Percentiles rank a stretch among this genome's conserved stretches.
Conservation (phyloP, 2,329 filamentous ascomycete species). For the Ploettnerulaceae sp. region DNA sequence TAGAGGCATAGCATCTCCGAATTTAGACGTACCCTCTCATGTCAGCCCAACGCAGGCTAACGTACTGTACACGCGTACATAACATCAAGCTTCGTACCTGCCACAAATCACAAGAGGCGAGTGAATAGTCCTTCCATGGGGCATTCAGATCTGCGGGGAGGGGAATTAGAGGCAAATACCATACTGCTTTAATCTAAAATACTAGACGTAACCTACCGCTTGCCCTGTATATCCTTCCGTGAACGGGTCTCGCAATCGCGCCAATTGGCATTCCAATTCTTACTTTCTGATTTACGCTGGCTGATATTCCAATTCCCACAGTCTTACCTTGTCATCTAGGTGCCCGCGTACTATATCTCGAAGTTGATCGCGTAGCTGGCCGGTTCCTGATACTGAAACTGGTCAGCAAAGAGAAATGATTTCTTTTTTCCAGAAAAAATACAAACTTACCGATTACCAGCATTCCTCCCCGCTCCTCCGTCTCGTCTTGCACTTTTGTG, state of each 20-base stretch:
- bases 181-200: slow-evolving; percentile 14
- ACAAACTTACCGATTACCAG: slow-evolving; percentile 11
- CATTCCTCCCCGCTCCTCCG: slow-evolving; percentile 7
- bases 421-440: not conserved
- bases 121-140: not conserved
- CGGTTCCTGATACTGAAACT: slow-evolving; percentile 14
- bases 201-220: slow-evolving; percentile 8
- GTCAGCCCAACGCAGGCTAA: not conserved
- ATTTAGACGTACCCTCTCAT: not conserved
- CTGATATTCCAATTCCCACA: slow-evolving; percentile 14
- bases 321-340: slow-evolving; percentile 15
- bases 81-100: not conserved
- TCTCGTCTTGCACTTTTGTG: slow-evolving; percentile 11
- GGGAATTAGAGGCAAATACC: not conserved
- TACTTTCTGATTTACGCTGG: slow-evolving; percentile 13
- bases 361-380: slow-evolving; percentile 10
- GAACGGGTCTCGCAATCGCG: slow-evolving; percentile 6
- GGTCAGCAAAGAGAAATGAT: slow-evolving; percentile 7
- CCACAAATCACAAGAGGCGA: not conserved
- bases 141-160: not conserved
- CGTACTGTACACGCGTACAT: too few relatives aligned
- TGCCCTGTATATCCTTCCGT: slow-evolving; percentile 4
- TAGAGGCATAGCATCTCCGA: not conserved
- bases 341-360: slow-evolving; percentile 11
- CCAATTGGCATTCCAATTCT: slow-evolving; percentile 11